phyloP scores from a whole-genome alignment of 352 stramenopile genomes.

The Pythium oligandrum region DNA sequence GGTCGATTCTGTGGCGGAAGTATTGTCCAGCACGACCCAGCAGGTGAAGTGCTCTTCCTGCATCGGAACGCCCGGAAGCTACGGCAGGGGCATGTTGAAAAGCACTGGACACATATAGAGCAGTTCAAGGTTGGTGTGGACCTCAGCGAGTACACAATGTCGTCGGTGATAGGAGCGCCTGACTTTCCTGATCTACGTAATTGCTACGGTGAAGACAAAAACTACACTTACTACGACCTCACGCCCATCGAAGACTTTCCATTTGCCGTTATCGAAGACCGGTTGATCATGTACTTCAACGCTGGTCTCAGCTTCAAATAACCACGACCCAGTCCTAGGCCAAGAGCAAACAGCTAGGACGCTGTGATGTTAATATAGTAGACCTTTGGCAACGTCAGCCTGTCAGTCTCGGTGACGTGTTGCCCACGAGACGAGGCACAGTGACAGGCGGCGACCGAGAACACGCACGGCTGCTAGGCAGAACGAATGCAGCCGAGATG shows the following conservation, averaged over 20 bases:
- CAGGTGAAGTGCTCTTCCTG: conserved; percentile 20
- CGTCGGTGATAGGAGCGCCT: background rate
- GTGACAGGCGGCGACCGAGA: too few species aligned
- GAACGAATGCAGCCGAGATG: too few species aligned
- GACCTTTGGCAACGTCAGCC: too few species aligned
- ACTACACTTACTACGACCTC: background rate
- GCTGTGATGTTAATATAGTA: too few species aligned
- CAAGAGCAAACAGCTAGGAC: too few species aligned
- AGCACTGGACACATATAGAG: conserved; percentile 10
- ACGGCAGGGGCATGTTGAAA: background rate
- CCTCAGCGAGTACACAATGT: conserved; percentile 1
- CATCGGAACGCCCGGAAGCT: conserved; percentile 16
- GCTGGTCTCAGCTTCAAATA: too few species aligned
- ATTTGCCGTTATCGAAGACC: background rate
- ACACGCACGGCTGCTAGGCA: too few species aligned
- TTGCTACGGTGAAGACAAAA: background rate
- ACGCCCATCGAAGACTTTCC: background rate
- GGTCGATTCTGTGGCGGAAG: conserved; percentile 27
- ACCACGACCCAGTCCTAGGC: too few species aligned
- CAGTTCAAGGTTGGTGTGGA: conserved; percentile 4
- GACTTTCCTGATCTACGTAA: background rate
- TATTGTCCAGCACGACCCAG: conserved; percentile 36
- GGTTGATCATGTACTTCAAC: background rate
- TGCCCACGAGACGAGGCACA: too few species aligned
- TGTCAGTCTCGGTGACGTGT: too few species aligned